Conservation (phyloP, 176 grass and related monocot species). For the Aegilops longissima region DNA sequence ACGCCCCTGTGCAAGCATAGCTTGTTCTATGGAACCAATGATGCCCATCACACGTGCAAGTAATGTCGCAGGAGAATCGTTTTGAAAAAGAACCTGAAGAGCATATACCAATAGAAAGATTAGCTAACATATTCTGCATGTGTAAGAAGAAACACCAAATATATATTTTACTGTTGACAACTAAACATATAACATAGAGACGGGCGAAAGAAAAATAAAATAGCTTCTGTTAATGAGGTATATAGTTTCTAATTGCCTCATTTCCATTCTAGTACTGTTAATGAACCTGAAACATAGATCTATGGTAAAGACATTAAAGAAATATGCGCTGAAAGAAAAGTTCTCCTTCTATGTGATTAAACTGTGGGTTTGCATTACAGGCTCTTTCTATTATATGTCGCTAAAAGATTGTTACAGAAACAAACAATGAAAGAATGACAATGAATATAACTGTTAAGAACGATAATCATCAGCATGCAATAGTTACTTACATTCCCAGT, state of each 20-base stretch:
- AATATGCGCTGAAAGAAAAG: neutral
- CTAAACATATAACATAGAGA: neutral
- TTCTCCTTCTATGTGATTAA: neutral
- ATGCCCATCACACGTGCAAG: constrained; percentile 94
- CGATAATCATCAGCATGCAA: neutral
- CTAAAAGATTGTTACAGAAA: neutral
- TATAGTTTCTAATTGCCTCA: neutral
- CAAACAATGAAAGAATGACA: neutral
- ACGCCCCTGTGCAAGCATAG: constrained; percentile 90
- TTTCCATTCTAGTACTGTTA: neutral
- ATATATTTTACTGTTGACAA: neutral
- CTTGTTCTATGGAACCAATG: constrained; percentile 89
- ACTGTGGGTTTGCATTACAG: neutral
- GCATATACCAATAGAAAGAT: constrained; percentile 6
- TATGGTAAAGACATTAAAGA: neutral
- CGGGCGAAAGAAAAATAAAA: neutral
- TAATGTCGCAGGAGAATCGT: constrained; percentile 96
- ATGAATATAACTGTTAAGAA: constrained; percentile 1
- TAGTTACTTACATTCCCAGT: constrained; percentile 90
- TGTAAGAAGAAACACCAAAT: neutral
- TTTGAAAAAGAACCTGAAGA: constrained; percentile 94
- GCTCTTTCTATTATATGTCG: constrained; percentile 4
- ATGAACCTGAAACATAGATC: no score
- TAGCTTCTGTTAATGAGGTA: neutral
- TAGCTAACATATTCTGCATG: neutral